These are phyloP conservation scores for Bacidia gigantensis DNA, from an alignment of 495 filamentous ascomycete species.

Conservation along the genomic window DNA sequence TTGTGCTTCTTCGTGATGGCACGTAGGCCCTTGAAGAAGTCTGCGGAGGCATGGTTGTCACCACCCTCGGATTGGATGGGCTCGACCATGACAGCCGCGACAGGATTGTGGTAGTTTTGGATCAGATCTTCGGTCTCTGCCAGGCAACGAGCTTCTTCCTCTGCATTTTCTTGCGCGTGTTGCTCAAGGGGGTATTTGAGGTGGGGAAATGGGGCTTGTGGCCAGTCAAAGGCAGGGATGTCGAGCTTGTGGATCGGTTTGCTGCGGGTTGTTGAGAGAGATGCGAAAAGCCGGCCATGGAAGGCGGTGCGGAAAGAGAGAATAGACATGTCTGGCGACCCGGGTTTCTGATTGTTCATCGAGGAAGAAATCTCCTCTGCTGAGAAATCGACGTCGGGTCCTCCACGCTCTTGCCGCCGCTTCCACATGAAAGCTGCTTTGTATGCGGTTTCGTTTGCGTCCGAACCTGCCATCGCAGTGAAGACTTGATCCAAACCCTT, in stretches of 20 bases:
- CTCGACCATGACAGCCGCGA: conserved; percentile 80
- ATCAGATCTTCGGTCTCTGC: conserved; percentile 81
- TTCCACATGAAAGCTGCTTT: conserved; percentile 99
- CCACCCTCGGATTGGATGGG: conserved; percentile 97
- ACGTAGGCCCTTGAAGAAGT: conserved; percentile 83
- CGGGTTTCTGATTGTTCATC: conserved; percentile 79
- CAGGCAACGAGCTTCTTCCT: conserved; percentile 73
- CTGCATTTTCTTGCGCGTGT: conserved; percentile 66
- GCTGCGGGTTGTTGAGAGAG: conserved; percentile 81
- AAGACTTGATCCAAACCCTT: conserved; percentile 92
- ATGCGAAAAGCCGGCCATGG: conserved; percentile 91
- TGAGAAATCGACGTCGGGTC: conserved; percentile 67
- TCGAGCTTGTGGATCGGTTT: conserved; percentile 98
- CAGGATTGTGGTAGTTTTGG: conserved; percentile 70
- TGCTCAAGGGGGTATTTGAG: conserved; percentile 87
- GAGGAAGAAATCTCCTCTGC: conserved; percentile 59
- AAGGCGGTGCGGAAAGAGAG: conserved; percentile 87
- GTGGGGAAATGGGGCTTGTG: conserved; percentile 79
- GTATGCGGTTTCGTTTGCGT: conserved; percentile 98
- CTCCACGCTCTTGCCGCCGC: conserved; percentile 77
- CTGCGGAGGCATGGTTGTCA: conserved; percentile 92
- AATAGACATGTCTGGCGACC: conserved; percentile 75
- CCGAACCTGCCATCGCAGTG: conserved; percentile 88
- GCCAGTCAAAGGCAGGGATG: conserved; percentile 98
- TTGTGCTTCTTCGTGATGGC: conserved; percentile 73